Evolutionary conservation across 176 grass and related monocot genomes (phyloP).

Genomic region (Zoysia japonica): DNA sequence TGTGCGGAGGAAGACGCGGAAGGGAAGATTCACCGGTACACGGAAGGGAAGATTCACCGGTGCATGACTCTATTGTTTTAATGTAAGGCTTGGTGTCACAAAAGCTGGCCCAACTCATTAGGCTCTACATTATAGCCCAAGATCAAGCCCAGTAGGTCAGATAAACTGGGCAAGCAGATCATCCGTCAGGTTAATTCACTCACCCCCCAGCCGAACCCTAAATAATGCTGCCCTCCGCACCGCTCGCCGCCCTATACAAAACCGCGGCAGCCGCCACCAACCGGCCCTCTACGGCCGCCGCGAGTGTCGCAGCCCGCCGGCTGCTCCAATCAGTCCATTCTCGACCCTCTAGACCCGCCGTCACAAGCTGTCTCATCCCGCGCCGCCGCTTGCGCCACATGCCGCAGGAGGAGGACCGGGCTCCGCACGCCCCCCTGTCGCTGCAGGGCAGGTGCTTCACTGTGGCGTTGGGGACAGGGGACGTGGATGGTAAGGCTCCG

Average conservation of each 20-base stretch:
- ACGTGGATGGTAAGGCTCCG: not conserved
- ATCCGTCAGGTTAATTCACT: not conserved
- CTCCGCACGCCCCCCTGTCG: slow-evolving; percentile 22
- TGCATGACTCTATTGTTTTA: too few species aligned
- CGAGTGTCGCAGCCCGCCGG: slow-evolving; percentile 29
- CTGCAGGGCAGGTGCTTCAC: slow-evolving; percentile 38
- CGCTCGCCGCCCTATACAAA: slow-evolving; percentile 45
- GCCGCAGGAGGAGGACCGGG: slow-evolving; percentile 24
- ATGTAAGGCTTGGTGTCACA: too few species aligned
- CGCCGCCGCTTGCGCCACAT: slow-evolving; percentile 31
- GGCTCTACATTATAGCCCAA: too few species aligned
- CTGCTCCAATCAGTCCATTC: slow-evolving; percentile 31
- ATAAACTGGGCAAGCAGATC: not conserved
- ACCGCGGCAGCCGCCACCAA: slow-evolving; percentile 36
- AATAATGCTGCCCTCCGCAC: slow-evolving; percentile 46
- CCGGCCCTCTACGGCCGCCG: slow-evolving; percentile 43
- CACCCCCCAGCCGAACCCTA: not conserved
- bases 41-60: too few species aligned
- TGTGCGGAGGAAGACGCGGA: too few species aligned
- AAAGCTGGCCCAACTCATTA: too few species aligned
- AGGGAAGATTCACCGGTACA: too few species aligned
- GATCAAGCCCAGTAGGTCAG: not conserved
- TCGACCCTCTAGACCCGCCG: not conserved
- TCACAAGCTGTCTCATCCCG: slow-evolving; percentile 1
- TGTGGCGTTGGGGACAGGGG: not conserved